phyloP scores from a whole-genome alignment of 31 red algal species.

The Pterothamnion heteromorphum region DNA sequence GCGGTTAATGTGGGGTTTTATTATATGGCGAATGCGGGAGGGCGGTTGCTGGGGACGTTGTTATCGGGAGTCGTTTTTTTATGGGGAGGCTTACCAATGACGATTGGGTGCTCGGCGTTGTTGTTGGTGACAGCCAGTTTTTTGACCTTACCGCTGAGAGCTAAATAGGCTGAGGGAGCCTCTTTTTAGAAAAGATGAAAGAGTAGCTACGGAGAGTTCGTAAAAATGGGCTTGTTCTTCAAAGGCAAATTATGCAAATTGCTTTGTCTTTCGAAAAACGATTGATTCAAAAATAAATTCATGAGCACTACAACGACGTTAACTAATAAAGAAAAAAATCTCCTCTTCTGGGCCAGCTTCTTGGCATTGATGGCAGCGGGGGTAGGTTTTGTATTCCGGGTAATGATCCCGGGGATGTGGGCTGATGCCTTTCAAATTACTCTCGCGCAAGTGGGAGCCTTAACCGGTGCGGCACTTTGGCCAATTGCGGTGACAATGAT shows the following conservation, averaged over 20 bases:
- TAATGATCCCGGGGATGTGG: not conserved
- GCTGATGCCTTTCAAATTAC: not conserved
- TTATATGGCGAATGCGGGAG: constrained; percentile 55
- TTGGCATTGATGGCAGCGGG: not conserved
- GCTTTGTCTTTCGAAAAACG: too few relatives aligned
- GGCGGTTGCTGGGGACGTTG: constrained; percentile 48
- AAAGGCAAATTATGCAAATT: too few relatives aligned
- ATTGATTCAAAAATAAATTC: too few relatives aligned
- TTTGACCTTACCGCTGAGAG: too few relatives aligned
- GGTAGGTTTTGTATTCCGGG: not conserved
- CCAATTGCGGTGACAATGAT: not conserved
- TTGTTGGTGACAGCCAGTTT: too few relatives aligned
- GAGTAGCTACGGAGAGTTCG: too few relatives aligned
- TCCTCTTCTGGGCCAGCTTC: not conserved
- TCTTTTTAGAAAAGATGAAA: too few relatives aligned
- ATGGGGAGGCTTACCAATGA: too few relatives aligned
- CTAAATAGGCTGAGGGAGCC: too few relatives aligned
- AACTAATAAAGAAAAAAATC: not conserved
- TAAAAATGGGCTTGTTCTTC: too few relatives aligned
- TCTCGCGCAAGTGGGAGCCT: not conserved
- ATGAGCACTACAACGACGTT: too few relatives aligned
- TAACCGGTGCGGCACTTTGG: not conserved
- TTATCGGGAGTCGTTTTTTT: constrained; percentile 14
- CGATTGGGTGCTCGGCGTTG: too few relatives aligned
- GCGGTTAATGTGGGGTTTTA: constrained; percentile 55